Evolutionary conservation across 352 stramenopile species (phyloP), one percentile per base, ranked within the genome.

Genomic region (Phytopythium mirpurense): DNA sequence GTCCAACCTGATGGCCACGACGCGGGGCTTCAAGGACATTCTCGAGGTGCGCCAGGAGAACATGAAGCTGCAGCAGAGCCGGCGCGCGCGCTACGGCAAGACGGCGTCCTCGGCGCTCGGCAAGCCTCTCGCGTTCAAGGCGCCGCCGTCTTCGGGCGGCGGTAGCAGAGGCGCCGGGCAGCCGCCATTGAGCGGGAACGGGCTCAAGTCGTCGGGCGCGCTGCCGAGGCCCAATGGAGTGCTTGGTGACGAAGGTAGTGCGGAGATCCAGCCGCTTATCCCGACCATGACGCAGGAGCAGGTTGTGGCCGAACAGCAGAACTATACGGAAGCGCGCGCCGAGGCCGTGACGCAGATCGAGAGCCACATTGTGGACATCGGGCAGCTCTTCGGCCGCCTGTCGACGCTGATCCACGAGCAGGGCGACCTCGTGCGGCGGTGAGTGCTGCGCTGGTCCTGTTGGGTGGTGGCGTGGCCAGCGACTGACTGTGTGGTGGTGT

Each of bases 341-440:
- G 81, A 90, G 49, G 83, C 83, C 1, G 83, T 93, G 37, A 75
- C 76, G n/a, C 75, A 89, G 54, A 93, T 93, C 54, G 78, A 93
- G 60, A 90, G 78, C 60, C 83, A 93, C 50, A 90, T 92, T 46
- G 83, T 93, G 29, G 83, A 93, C 59, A 88, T 93, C 32, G 81
- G 81, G 1, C 80, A 93, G 58, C 72, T 91, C 57, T 93, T 92
- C 53, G 78, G 82, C 15, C 74, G 79, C 18, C 72, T 93, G 56
- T 84, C 83, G 29, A 86, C 78, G 27, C 65, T 93, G 51, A 89
- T 92, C 48, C 76, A 89, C 44, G 83, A 91, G 40, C 83, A 93
- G 37, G 83, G 83, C 48, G 81, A 93, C 53, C 70, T 89, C 54
- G 81, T 93, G 26, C 77, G 68, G 66, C 78, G 82, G 83, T 93